phyloP scores from a whole-genome alignment of 2,329 filamentous ascomycete species.

The Ilyonectria robusta region DNA sequence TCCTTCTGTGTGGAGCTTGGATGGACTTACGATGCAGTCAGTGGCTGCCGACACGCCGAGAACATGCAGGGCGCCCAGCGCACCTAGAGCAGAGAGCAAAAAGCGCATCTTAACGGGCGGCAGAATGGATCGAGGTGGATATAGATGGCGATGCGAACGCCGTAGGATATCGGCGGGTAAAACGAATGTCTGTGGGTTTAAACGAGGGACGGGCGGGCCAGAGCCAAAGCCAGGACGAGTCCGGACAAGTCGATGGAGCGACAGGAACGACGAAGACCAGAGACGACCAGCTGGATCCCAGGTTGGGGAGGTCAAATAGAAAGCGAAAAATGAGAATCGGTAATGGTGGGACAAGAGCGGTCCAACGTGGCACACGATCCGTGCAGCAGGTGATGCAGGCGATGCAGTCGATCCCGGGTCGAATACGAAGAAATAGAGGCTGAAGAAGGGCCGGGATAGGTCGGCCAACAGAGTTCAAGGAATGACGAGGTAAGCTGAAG shows the following conservation, averaged over 20 bases:
- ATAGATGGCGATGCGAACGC: neutral
- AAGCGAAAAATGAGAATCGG: constrained; percentile 31
- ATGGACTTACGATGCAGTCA: constrained; percentile 51
- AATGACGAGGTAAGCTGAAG: constrained; percentile 29
- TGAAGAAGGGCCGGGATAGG: constrained; percentile 20
- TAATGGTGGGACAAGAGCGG: constrained; percentile 33
- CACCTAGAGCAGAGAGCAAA: constrained; percentile 47
- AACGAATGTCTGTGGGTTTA: constrained; percentile 7
- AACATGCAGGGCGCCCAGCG: constrained; percentile 47
- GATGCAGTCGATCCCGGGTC: constrained; percentile 27
- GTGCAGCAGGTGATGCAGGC: constrained; percentile 34
- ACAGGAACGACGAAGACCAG: neutral
- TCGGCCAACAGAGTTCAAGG: constrained; percentile 30
- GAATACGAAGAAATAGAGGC: constrained; percentile 41
- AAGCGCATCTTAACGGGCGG: constrained; percentile 45
- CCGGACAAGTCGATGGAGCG: neutral
- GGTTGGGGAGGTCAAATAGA: constrained; percentile 12
- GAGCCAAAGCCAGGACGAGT: constrained; percentile 1
- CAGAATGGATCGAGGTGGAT: constrained; percentile 13
- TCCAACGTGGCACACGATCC: constrained; percentile 39
- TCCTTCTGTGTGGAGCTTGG: neutral
- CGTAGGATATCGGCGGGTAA: neutral
- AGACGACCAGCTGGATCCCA: constrained; percentile 22
- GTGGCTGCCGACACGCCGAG: constrained; percentile 44
- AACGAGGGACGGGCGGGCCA: neutral